Percentiles rank a stretch among this genome's conserved stretches.
These are phyloP conservation scores for Aulographum hederae DNA, from an alignment of 2,329 filamentous ascomycete genomes.

Conservation along the genomic window DNA sequence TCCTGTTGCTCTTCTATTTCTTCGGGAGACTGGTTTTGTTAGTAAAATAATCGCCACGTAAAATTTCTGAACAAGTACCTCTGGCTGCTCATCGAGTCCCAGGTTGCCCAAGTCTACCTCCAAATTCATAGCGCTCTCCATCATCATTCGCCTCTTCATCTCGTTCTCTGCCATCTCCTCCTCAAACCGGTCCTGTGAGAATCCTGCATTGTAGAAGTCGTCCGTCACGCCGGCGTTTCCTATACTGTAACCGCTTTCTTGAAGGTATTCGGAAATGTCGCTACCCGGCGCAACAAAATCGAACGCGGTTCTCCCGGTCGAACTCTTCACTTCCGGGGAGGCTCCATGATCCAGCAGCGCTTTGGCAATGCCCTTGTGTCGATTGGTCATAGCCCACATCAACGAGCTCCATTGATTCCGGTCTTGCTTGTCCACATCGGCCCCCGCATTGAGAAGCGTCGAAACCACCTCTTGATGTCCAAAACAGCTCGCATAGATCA, in stretches of 20 bases:
- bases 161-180: constrained; percentile 96
- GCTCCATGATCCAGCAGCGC: constrained; percentile 80
- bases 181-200: constrained; percentile 86
- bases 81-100: constrained; percentile 86
- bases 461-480: constrained; percentile 82
- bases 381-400: constrained; percentile 99
- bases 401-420: constrained; percentile 93
- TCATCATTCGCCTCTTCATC: constrained; percentile 93
- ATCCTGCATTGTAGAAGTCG: constrained; percentile 87
- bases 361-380: constrained; percentile 92
- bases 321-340: constrained; percentile 90
- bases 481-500: constrained; percentile 98
- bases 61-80: constrained; percentile 35
- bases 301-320: constrained; percentile 80
- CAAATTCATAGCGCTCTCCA: constrained; percentile 90
- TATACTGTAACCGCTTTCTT: constrained; percentile 84
- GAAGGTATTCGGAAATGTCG: constrained; percentile 89
- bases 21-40: constrained; percentile 37
- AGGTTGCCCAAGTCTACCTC: constrained; percentile 94
- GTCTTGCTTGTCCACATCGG: constrained; percentile 81
- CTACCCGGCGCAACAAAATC: constrained; percentile 92
- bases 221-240: constrained; percentile 63
- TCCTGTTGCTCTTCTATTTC: constrained; percentile 69
- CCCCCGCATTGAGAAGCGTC: constrained; percentile 67
- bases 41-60: constrained; percentile 7